Conservation (phyloP, 2,329 filamentous ascomycete genomes). For the Fusarium circinatum region DNA sequence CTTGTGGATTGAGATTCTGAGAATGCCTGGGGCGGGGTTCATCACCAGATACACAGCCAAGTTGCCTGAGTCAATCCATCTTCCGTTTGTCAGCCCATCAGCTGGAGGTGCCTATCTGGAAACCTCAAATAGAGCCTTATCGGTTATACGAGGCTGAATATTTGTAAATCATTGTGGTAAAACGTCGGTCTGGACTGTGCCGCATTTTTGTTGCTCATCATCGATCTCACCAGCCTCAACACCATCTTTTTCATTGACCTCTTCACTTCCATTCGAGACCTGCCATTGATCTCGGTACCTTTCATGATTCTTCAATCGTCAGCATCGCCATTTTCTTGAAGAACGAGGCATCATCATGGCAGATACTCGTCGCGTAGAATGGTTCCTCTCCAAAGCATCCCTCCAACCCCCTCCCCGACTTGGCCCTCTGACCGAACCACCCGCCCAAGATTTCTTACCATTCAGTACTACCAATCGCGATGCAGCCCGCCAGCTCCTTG, state of each 20-base stretch:
- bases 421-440: neutral
- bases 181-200: neutral
- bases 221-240: neutral
- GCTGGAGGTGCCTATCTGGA: neutral
- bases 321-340: neutral
- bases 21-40: constrained; percentile 9
- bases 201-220: neutral
- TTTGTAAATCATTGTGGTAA: neutral
- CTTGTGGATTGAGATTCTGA: neutral
- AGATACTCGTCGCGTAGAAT: constrained; percentile 1
- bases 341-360: neutral
- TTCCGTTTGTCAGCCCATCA: neutral
- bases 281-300: neutral
- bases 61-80: neutral
- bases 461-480: neutral
- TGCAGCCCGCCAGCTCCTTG: neutral
- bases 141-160: neutral
- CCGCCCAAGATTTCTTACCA: constrained; percentile 8
- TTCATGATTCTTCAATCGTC: neutral
- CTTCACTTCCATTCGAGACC: neutral
- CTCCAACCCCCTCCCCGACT: constrained; percentile 11
- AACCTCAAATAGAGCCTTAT: neutral
- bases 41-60: neutral
- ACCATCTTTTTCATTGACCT: neutral
- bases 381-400: constrained; percentile 14